These are phyloP conservation scores for Monsonia emarginata DNA, from an alignment of 441 rosid genomes.

Conservation along the genomic window DNA sequence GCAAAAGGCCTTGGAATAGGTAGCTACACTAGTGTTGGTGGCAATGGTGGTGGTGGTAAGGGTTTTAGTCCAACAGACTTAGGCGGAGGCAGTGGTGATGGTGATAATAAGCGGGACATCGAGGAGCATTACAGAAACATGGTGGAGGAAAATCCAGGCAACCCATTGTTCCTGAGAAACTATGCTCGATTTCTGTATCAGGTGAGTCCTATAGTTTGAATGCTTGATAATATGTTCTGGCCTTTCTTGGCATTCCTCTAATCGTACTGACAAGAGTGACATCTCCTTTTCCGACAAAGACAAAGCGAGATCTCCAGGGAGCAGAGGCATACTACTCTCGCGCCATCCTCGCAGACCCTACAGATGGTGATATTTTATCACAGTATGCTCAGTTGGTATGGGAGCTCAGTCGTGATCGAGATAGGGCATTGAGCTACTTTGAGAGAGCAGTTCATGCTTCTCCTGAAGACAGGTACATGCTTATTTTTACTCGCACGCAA, in stretches of 20 bases:
- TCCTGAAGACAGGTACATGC: slow-evolving; percentile 34
- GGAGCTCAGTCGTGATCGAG: slow-evolving; percentile 37
- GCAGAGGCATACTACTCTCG: slow-evolving; percentile 45
- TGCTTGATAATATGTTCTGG: not conserved
- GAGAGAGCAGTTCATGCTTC: slow-evolving; percentile 45
- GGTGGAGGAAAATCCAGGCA: slow-evolving; percentile 46
- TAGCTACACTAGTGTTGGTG: slow-evolving; percentile 11
- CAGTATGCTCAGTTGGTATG: slow-evolving; percentile 42
- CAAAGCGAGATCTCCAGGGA: slow-evolving; percentile 28
- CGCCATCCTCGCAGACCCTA: slow-evolving; percentile 47
- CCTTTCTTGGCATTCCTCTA: not conserved
- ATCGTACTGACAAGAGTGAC: not conserved
- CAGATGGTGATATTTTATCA: slow-evolving; percentile 44
- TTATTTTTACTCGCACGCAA: too few relatives aligned
- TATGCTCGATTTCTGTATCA: slow-evolving; percentile 50
- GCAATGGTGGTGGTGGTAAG: slow-evolving; percentile 18
- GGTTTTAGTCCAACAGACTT: slow-evolving; percentile 18
- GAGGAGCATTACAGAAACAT: slow-evolving; percentile 44
- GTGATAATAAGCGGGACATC: slow-evolving; percentile 25
- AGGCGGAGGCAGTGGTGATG: slow-evolving; percentile 23
- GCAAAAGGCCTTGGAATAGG: slow-evolving; percentile 36
- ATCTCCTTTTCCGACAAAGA: too few relatives aligned
- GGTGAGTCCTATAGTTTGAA: slow-evolving; percentile 21
- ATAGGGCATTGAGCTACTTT: slow-evolving; percentile 37
- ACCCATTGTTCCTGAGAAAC: slow-evolving; percentile 42